These are phyloP conservation scores for Aethionema arabicum DNA, from an alignment of 345 rosid species.

Conservation along the genomic window DNA sequence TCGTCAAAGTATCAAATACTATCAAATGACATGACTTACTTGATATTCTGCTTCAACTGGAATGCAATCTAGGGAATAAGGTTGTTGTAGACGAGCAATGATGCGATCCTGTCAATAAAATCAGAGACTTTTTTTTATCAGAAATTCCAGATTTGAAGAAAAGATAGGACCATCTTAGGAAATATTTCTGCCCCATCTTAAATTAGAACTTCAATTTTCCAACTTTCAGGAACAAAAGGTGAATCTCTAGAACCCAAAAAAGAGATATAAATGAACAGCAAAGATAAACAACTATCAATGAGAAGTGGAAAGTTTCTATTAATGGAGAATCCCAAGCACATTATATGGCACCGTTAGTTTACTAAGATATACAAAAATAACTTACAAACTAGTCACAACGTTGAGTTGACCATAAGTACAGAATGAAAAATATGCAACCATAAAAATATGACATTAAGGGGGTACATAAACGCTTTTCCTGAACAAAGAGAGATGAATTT, in stretches of 20 bases:
- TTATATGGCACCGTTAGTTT: too few relatives aligned
- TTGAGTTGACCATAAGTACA: too few relatives aligned
- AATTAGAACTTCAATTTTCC: neutral
- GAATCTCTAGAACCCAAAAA: neutral
- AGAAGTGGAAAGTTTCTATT: too few relatives aligned
- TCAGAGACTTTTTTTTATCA: neutral
- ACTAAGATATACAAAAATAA: too few relatives aligned
- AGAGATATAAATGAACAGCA: neutral
- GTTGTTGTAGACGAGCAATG: constrained; percentile 97
- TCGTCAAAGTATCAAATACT: constrained; percentile 3
- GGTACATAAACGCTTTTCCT: neutral
- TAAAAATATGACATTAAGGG: neutral
- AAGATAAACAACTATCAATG: neutral
- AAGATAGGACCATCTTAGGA: neutral
- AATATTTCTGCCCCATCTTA: neutral
- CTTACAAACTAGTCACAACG: too few relatives aligned
- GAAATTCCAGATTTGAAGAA: neutral
- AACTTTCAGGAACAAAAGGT: neutral
- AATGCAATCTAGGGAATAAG: constrained; percentile 95
- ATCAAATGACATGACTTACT: constrained; percentile 42
- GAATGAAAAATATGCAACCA: too few relatives aligned
- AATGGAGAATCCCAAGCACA: too few relatives aligned
- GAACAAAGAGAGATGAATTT: neutral
- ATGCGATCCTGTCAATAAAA: constrained; percentile 72
- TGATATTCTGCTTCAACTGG: constrained; percentile 99